Conservation (phyloP, 2,329 filamentous ascomycete genomes). For the Leptographium wingfieldii region DNA sequence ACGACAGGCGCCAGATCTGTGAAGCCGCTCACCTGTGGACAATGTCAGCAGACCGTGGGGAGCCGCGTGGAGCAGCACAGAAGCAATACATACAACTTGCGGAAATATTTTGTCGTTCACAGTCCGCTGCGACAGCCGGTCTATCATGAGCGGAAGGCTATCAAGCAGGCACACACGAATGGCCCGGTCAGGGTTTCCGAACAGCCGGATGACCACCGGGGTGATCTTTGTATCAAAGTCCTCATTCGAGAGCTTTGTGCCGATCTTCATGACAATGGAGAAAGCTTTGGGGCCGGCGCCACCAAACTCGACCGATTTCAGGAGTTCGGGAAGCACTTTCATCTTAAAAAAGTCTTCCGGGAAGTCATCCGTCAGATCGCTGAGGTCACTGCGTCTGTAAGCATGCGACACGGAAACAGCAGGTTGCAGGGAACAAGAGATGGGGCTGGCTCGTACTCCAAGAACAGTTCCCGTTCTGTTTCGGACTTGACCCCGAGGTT, state of each 20-base stretch:
- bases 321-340: constrained; percentile 84
- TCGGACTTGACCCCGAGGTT: constrained; percentile 82
- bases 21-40: constrained; percentile 69
- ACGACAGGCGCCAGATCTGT: constrained; percentile 84
- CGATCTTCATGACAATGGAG: constrained; percentile 78
- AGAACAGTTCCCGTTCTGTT: constrained; percentile 69
- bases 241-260: constrained; percentile 72
- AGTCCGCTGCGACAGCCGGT: constrained; percentile 72
- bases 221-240: constrained; percentile 79
- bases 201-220: constrained; percentile 76
- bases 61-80: not conserved
- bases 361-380: constrained; percentile 81
- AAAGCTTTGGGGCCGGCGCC: constrained; percentile 91
- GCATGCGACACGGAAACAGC: not conserved
- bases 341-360: constrained; percentile 97
- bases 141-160: constrained; percentile 81
- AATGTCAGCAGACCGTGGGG: not conserved
- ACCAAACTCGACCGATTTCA: constrained; percentile 99
- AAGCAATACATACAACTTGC: constrained; percentile 53
- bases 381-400: constrained; percentile 47
- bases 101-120: constrained; percentile 97
- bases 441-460: constrained; percentile 38
- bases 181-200: constrained; percentile 81
- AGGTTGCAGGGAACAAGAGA: not conserved
- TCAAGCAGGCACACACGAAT: constrained; percentile 85